These are phyloP conservation scores for Zygosaccharomyces pseudobailii DNA, from an alignment of 1,139 yeast genomes.

Conservation along the genomic window DNA sequence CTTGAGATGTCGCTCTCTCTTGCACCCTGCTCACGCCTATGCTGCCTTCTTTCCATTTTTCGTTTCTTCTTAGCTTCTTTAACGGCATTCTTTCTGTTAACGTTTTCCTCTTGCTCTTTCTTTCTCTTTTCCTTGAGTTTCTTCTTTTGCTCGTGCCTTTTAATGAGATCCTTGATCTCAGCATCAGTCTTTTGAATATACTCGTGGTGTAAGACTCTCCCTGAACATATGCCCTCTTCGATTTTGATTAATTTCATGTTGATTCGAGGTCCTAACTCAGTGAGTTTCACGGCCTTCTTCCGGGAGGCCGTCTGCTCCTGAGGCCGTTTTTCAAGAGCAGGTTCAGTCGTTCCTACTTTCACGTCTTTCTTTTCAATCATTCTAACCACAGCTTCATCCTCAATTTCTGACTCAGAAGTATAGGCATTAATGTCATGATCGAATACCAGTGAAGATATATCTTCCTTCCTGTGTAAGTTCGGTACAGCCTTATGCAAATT, in stretches of 20 bases:
- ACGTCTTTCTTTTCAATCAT: conserved; percentile 45
- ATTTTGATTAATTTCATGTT: conserved; percentile 73
- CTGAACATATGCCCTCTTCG: conserved; percentile 85
- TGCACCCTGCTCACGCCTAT: conserved; percentile 31
- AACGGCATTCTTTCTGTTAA: conserved; percentile 68
- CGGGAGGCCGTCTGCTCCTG: conserved; percentile 34
- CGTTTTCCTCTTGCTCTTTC: conserved; percentile 73
- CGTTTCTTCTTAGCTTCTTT: conserved; percentile 71
- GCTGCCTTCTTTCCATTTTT: conserved; percentile 55
- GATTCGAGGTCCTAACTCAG: conserved; percentile 92
- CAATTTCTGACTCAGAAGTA: conserved; percentile 91
- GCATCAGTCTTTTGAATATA: conserved; percentile 54
- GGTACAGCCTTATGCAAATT: conserved; percentile 67
- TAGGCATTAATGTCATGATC: conserved; percentile 74
- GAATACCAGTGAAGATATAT: conserved; percentile 76
- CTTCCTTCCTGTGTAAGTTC: conserved; percentile 59
- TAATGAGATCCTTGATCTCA: conserved; percentile 60
- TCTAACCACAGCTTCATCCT: conserved; percentile 83
- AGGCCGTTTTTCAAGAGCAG: conserved; percentile 14
- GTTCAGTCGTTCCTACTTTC: conserved; percentile 23
- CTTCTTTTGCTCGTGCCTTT: conserved; percentile 58
- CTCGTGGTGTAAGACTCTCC: conserved; percentile 83
- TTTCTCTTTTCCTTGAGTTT: conserved; percentile 67
- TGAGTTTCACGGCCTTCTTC: conserved; percentile 85
- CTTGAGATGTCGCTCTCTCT: conserved; percentile 23